phyloP scores from a whole-genome alignment of 2,329 filamentous ascomycete species.

The Ophiostoma fasciatum region DNA sequence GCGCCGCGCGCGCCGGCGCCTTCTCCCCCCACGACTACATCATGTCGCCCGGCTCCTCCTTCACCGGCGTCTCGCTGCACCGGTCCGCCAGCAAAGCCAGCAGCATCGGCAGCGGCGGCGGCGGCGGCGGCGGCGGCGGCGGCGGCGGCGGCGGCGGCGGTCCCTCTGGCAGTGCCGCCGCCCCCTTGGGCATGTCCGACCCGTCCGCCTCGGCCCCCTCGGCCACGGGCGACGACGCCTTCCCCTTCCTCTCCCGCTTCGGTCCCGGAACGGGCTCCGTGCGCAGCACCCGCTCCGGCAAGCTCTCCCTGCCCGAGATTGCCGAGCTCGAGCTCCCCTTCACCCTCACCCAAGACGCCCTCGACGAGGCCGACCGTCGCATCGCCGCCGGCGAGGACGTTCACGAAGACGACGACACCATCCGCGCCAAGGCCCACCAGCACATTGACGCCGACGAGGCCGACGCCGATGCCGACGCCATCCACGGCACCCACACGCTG shows the following conservation, averaged over 20 bases:
- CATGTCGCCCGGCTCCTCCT: slow-evolving; percentile 50
- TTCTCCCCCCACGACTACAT: slow-evolving; percentile 56
- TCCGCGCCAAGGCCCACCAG: slow-evolving; percentile 21
- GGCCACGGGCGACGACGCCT: slow-evolving; percentile 21
- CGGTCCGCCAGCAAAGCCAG: slow-evolving; percentile 41
- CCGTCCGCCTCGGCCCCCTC: slow-evolving; percentile 18
- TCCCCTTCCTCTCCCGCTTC: slow-evolving; percentile 29
- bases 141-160: background rate
- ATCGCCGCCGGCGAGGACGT: slow-evolving; percentile 16
- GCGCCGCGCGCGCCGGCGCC: slow-evolving; percentile 49
- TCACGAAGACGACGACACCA: slow-evolving; percentile 22
- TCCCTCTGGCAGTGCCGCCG: too few species aligned
- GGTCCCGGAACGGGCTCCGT: slow-evolving; percentile 40
- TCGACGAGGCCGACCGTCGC: slow-evolving; percentile 37
- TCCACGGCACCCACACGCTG: too few species aligned
- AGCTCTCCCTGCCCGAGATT: slow-evolving; percentile 39
- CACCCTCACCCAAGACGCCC: slow-evolving; percentile 32
- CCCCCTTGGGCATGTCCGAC: slow-evolving; percentile 1
- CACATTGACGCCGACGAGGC: slow-evolving; percentile 19
- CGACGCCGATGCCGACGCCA: slow-evolving; percentile 10
- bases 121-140: slow-evolving; percentile 9
- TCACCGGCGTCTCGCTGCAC: slow-evolving; percentile 38
- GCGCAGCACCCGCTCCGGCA: slow-evolving; percentile 34
- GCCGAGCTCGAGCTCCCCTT: slow-evolving; percentile 38
- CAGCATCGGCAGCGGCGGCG: slow-evolving; percentile 14